These are phyloP conservation scores for Rosa lucieae DNA, from an alignment of 306 rosid species.

Conservation along the genomic window DNA sequence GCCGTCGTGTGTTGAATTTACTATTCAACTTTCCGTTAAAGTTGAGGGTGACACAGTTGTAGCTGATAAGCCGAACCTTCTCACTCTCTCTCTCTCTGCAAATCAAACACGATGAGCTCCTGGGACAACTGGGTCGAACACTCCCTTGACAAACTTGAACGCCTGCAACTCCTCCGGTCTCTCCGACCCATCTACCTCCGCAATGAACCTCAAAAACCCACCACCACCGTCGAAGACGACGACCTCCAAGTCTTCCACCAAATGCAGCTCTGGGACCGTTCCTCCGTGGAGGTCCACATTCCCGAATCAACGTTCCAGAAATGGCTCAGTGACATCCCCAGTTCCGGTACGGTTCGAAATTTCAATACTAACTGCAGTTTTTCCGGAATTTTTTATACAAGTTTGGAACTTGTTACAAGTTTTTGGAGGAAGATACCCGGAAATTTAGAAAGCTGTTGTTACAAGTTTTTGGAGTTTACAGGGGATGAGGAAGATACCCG, in stretches of 20 bases:
- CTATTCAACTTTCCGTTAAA: neutral
- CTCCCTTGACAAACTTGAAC: conserved; percentile 51
- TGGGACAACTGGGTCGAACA: conserved; percentile 77
- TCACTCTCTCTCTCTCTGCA: neutral
- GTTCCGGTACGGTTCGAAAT: conserved; percentile 23
- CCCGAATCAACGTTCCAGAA: conserved; percentile 50
- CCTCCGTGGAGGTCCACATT: conserved; percentile 71
- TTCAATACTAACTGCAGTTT: no score
- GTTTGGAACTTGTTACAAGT: neutral
- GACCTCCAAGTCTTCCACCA: conserved; percentile 61
- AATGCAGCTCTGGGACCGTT: conserved; percentile 77
- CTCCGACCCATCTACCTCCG: conserved; percentile 73
- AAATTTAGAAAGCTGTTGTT: conserved; percentile 54
- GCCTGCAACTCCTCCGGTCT: conserved; percentile 72
- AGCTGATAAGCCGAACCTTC: no score
- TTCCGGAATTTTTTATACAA: no score
- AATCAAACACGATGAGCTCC: conserved; percentile 33
- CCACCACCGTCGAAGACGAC: neutral
- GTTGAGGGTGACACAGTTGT: neutral
- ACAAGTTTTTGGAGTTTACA: no score
- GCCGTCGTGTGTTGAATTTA: no score
- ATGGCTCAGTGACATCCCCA: conserved; percentile 73
- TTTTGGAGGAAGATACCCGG: conserved; percentile 45
- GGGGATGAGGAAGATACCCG: no score
- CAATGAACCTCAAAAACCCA: conserved; percentile 9